Base-by-base conservation (phyloP, 352 stramenopile genomes). In the Phytophthora pseudosyringae region DNA sequence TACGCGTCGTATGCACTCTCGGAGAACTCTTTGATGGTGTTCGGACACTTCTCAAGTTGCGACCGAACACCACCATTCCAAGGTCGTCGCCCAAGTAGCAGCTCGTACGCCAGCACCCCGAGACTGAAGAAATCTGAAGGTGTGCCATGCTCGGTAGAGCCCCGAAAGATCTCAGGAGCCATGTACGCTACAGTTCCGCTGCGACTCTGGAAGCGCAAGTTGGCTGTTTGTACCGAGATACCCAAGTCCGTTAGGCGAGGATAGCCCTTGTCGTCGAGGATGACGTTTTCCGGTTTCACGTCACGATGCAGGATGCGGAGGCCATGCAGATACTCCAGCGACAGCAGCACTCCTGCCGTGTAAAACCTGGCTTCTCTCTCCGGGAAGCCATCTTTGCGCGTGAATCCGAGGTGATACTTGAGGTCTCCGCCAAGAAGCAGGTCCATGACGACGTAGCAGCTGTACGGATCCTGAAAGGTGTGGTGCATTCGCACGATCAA, bases 211-310 rank as follows among this genome's bases (percentile, higher is more conserved):
- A 80, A 78, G 15, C 79, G 68, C 28, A 90, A 52, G 9, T 66
- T 69, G 0, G 71, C 53, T 0, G 59, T 78, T 40, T 87, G 73
- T n/a, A 90, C 76, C 0, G 81, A 89, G 29, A 94, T 81, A 32
- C 86, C 85, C 25, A 95, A 66, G 47, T 95, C 86, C 4, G 86
- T 91, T 10, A 95, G 56, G 8, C 81, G 74, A 18, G 86, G 81
- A 45, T 91, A 93, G 0, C 85, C 85, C 21, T 86, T 73, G n/a
- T 88, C 79, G 54, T 95, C 85, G 1, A 95, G 74, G 31, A 96
- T 88, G 16, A 96, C 78, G 54, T 96, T 96, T 51, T 94, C 88
- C 12, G 85, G 87, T 48, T 96, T 95, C 32, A 96, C 70, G 39
- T 96, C 88, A 7, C 87, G 83, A 60, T 95, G 87, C 18, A 96